Percentiles rank a stretch among this genome's conserved stretches.
phyloP scores from a whole-genome alignment of 495 filamentous ascomycete species.

The Ascobolus immersus region DNA sequence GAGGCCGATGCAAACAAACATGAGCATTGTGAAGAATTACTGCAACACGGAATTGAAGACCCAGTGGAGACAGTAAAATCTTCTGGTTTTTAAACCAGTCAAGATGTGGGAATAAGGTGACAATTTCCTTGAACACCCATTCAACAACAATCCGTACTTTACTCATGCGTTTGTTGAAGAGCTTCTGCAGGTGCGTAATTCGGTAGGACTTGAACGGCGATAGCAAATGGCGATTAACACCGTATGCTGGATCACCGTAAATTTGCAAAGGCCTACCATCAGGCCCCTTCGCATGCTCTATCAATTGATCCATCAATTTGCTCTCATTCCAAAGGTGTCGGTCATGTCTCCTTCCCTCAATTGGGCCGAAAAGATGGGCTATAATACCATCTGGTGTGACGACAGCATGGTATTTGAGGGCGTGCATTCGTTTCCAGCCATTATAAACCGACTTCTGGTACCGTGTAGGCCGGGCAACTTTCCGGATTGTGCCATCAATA shows the following conservation, averaged over 20 bases:
- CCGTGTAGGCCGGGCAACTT: neutral
- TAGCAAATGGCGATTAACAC: neutral
- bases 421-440: neutral
- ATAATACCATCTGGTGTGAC: constrained; percentile 1
- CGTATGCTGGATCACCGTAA: neutral
- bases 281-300: neutral
- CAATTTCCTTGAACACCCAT: neutral
- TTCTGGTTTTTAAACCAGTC: neutral
- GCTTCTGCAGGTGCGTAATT: neutral
- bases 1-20: neutral
- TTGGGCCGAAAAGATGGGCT: neutral
- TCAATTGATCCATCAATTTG: neutral
- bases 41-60: neutral
- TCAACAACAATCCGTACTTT: neutral
- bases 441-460: neutral
- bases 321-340: neutral
- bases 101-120: neutral
- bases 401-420: neutral
- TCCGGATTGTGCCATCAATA: neutral
- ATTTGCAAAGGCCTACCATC: neutral
- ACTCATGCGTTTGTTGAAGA: neutral
- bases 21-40: constrained; percentile 1
- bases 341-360: neutral
- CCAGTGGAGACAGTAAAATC: neutral
- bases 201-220: neutral